Percentiles rank a stretch among this genome's conserved stretches.
Evolutionary conservation across 2,329 filamentous ascomycete species (phyloP).

Genomic region (Tolypocladium tropicale): DNA sequence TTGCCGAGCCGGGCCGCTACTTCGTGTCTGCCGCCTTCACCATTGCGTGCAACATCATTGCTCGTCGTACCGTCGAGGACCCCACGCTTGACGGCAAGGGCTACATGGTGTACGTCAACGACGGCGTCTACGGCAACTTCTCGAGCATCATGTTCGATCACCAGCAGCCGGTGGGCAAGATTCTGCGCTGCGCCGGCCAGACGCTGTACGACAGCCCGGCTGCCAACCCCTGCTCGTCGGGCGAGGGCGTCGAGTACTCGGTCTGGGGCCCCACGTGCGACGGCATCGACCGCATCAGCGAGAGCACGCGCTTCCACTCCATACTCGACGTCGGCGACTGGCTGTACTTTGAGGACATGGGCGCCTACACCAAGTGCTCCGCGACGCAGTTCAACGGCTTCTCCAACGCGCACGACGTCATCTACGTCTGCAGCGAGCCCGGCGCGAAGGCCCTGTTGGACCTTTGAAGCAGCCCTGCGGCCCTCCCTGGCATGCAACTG

Average conservation of each 20-base stretch:
- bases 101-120: slow-evolving; percentile 97
- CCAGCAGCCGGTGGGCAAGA: slow-evolving; percentile 77
- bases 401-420: slow-evolving; percentile 79
- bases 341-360: slow-evolving; percentile 99
- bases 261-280: slow-evolving; percentile 98
- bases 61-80: slow-evolving; percentile 77
- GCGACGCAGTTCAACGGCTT: slow-evolving; percentile 98
- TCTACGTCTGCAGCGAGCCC: slow-evolving; percentile 91
- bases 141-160: slow-evolving; percentile 99
- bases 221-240: slow-evolving; percentile 34
- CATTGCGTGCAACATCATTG: slow-evolving; percentile 90
- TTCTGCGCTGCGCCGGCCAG: slow-evolving; percentile 54
- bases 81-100: slow-evolving; percentile 54
- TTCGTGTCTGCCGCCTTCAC: slow-evolving; percentile 92
- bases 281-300: slow-evolving; percentile 88
- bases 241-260: slow-evolving; percentile 67
- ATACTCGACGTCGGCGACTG: slow-evolving; percentile 88
- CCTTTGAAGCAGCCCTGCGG: slow-evolving; percentile 1
- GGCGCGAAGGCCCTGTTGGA: slow-evolving; percentile 65
- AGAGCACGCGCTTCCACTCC: slow-evolving; percentile 66
- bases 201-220: slow-evolving; percentile 47
- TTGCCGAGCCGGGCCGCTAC: slow-evolving; percentile 93
- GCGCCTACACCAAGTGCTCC: slow-evolving; percentile 96
- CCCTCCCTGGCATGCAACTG: background rate
- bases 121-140: slow-evolving; percentile 97